phyloP scores from a whole-genome alignment of 352 stramenopile genomes.

The Phytophthora ramorum region DNA sequence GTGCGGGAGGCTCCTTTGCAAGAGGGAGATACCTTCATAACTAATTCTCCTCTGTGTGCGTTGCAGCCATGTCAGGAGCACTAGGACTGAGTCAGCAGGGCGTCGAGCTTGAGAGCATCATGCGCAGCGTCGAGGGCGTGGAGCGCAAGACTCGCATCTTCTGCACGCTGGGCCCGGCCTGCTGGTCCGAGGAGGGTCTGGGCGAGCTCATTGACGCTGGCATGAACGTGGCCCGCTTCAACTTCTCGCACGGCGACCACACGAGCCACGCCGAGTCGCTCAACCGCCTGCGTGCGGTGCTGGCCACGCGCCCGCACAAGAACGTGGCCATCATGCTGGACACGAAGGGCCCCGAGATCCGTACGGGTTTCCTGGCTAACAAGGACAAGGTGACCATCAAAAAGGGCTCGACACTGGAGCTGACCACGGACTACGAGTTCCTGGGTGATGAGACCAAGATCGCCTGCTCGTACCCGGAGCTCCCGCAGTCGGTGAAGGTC shows the following conservation, averaged over 20 bases:
- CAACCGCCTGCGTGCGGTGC: constrained; percentile 58
- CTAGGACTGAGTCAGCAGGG: constrained; percentile 37
- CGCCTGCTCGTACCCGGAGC: constrained; percentile 23
- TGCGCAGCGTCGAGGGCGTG: constrained; percentile 31
- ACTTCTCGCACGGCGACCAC: constrained; percentile 98
- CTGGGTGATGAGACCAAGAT: constrained; percentile 18
- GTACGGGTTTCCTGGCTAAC: constrained; percentile 78
- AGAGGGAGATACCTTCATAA: neutral
- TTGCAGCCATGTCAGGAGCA: constrained; percentile 40
- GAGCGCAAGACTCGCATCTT: constrained; percentile 87
- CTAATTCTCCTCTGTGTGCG: constrained; percentile 3
- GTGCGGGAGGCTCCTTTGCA: constrained; percentile 8
- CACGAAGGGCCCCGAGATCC: constrained; percentile 96
- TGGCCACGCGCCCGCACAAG: constrained; percentile 69
- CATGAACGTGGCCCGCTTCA: constrained; percentile 97
- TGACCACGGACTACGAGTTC: constrained; percentile 56
- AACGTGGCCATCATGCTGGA: constrained; percentile 94
- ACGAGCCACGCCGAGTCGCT: constrained; percentile 67
- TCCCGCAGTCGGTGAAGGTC: constrained; percentile 24
- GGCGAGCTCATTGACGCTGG: constrained; percentile 84
- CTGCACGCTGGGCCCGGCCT: constrained; percentile 87
- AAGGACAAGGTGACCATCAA: constrained; percentile 54
- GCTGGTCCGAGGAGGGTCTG: constrained; percentile 94
- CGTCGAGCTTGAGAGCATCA: constrained; percentile 39
- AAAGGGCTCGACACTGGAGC: constrained; percentile 60